Evolutionary conservation across 148 eudicot species (phyloP), one percentile per base, ranked within the genome.

Genomic region (Suaeda aralocaspica): DNA sequence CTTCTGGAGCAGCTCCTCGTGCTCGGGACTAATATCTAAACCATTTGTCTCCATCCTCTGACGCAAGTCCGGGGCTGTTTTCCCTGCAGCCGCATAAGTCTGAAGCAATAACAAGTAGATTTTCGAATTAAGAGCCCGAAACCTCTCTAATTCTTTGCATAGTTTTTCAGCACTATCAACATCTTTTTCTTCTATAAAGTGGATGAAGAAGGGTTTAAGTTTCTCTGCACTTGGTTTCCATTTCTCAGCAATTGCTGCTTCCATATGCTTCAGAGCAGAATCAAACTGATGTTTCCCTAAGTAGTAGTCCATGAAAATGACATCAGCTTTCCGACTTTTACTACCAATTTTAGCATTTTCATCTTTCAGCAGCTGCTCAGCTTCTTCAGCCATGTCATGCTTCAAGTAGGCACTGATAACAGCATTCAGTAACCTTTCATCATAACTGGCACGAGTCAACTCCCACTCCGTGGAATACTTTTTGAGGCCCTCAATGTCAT

Each of bases 391-490:
- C 93, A 78, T 83, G 56, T 66, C 78, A 21, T 74, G 81, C 53
- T 51, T 84, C 67, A 90, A 64, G 72, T 84, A 89, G 67, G 81
- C 78, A 34, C 64, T 65, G 58, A 92, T 71, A 26, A 76, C 84
- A 39, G 48, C 67, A 73, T 24, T 64, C 19, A 89, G 78, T 46
- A 92, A 8, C 86, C 93, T 86, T 9, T 36, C 19, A 76, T 92
- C 98, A 66, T 76, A n/a, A n/a, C n/a, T n/a, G n/a, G n/a, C n/a
- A n/a, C n/a, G 73, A 12, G 65, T 67, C 0, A 75, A 80, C 29
- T 78, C 81, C 97, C 98, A 92, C 67, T 89, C 93, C 64, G 76
- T 72, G 7, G 74, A 86, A 57, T 68, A 71, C 34, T 72, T 74
- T 74, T 76, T 80, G 28, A 86, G 48, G 8, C 82, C 85, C 68